Evolutionary conservation across 345 rosid genomes (phyloP), one percentile per base, ranked within the genome.

Genomic region (Populus tremula): DNA sequence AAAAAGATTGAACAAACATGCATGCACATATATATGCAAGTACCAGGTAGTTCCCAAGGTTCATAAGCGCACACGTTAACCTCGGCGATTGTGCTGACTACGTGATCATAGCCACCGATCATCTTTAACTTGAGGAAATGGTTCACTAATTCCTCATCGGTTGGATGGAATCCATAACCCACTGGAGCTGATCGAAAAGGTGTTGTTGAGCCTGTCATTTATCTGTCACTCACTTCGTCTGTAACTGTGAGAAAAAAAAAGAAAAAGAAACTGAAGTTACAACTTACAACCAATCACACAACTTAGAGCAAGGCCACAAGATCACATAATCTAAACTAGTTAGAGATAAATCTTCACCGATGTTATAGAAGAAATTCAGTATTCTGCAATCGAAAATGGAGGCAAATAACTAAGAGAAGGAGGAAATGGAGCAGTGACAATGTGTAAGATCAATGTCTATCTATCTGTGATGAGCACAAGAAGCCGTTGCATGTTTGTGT

Each of bases 21-120:
- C 14, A 18, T 18, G 41, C 29, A 65, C 4, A 25, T 7, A 9
- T 38, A 25, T 7, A 5, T 38, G 18, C 2, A 76, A 56, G 74
- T 76, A 86, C 88, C 70, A 20, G 85, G 87, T 38, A 91, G 53
- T 0, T 91, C 80, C 87, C 88, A 84, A 18, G 95, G 95, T 56
- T 91, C 90, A 2, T 47, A 81, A 69, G 56, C 56, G 71, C 72
- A 71, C 14, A 89, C 76, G 7, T 83, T 78, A 76, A 91, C 64
- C 56, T 87, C 88, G 41, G 78, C 76, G 41, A 91, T 82, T 21
- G 35, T 21, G 47, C 0, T 2, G 31, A 70, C 75, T 35, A 35
- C 4, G 59, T 67, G 29, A 53, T 77, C 59, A 2, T 16, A 5
- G 8, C 82, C 77, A 3, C 83, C 77, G 1, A 36, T 54, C 68